Percentiles rank a stretch among this genome's conserved stretches.
Evolutionary conservation across 2,329 filamentous ascomycete species (phyloP).

Genomic region (Aphanoascus verrucosus): DNA sequence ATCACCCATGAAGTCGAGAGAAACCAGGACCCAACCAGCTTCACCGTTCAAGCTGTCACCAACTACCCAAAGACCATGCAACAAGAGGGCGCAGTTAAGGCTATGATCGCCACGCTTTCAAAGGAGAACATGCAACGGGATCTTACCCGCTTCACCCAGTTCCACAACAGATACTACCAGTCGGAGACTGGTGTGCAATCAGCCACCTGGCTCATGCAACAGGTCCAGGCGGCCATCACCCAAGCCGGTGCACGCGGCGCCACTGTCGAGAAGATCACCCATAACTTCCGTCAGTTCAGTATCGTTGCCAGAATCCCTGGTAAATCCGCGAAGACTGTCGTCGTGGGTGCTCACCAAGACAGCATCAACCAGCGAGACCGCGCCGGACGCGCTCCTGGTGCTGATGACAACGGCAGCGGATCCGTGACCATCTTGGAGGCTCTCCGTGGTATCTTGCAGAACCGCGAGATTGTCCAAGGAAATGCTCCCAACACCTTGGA

Average conservation of each 20-base stretch:
- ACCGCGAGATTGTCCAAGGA: constrained; percentile 58
- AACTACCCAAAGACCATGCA: constrained; percentile 57
- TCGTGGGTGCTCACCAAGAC: constrained; percentile 88
- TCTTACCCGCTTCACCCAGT: constrained; percentile 57
- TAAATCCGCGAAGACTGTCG: constrained; percentile 68
- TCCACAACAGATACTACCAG: constrained; percentile 49
- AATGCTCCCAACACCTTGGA: constrained; percentile 77
- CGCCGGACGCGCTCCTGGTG: constrained; percentile 73
- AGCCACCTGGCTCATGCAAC: constrained; percentile 72
- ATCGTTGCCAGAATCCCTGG: constrained; percentile 89
- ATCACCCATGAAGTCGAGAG: constrained; percentile 59
- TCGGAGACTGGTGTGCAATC: constrained; percentile 60
- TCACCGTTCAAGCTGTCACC: constrained; percentile 31
- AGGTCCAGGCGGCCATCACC: constrained; percentile 61
- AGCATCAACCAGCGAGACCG: constrained; percentile 90
- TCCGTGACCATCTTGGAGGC: constrained; percentile 93
- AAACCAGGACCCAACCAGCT: constrained; percentile 21
- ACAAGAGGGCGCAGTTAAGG: constrained; percentile 55
- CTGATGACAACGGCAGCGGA: constrained; percentile 90
- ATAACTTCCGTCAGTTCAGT: constrained; percentile 80
- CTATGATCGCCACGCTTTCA: constrained; percentile 57
- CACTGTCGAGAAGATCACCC: constrained; percentile 61
- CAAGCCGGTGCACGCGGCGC: constrained; percentile 62
- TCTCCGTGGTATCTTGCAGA: constrained; percentile 65
- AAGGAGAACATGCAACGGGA: constrained; percentile 68